Percentiles rank a stretch among this genome's conserved stretches.
Evolutionary conservation across 2,329 filamentous ascomycete genomes (phyloP).

Genomic region (Metarhizium brunneum): DNA sequence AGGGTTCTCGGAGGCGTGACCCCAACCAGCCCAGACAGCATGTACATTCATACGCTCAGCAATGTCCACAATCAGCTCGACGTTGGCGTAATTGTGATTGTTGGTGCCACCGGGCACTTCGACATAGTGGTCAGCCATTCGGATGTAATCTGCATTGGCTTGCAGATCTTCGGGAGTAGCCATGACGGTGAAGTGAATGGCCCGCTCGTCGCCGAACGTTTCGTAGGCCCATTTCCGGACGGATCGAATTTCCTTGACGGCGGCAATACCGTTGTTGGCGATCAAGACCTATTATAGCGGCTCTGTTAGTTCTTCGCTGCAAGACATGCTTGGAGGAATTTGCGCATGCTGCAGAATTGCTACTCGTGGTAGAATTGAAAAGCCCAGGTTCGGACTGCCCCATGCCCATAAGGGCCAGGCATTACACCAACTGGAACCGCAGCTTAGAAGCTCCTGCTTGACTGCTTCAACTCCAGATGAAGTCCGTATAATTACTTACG

Average conservation of each 20-base stretch:
- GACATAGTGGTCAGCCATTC: slow-evolving; percentile 99
- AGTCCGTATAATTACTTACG: slow-evolving; percentile 44
- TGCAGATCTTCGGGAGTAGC: slow-evolving; percentile 95
- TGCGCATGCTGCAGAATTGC: not conserved
- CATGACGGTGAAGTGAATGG: slow-evolving; percentile 99
- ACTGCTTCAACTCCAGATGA: no score
- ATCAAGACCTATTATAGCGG: slow-evolving; percentile 67
- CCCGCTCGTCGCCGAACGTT: slow-evolving; percentile 94
- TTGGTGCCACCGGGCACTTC: slow-evolving; percentile 98
- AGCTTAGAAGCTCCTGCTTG: not conserved
- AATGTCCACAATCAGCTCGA: slow-evolving; percentile 97
- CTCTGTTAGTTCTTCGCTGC: not conserved
- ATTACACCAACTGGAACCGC: no score
- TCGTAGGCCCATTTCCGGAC: slow-evolving; percentile 99
- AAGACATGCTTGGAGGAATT: not conserved
- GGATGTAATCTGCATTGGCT: slow-evolving; percentile 98
- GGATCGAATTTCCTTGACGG: slow-evolving; percentile 97
- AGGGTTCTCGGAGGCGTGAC: slow-evolving; percentile 97
- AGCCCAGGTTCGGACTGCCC: no score
- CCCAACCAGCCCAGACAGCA: slow-evolving; percentile 98
- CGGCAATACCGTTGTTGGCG: slow-evolving; percentile 98
- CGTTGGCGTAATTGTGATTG: slow-evolving; percentile 99
- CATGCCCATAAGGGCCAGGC: no score
- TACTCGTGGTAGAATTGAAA: no score
- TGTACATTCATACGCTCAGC: slow-evolving; percentile 98